Percentiles rank a stretch among this genome's conserved stretches.
These are phyloP conservation scores for Furcasterigmium furcatum DNA, from an alignment of 2,329 filamentous ascomycete species.

Conservation along the genomic window DNA sequence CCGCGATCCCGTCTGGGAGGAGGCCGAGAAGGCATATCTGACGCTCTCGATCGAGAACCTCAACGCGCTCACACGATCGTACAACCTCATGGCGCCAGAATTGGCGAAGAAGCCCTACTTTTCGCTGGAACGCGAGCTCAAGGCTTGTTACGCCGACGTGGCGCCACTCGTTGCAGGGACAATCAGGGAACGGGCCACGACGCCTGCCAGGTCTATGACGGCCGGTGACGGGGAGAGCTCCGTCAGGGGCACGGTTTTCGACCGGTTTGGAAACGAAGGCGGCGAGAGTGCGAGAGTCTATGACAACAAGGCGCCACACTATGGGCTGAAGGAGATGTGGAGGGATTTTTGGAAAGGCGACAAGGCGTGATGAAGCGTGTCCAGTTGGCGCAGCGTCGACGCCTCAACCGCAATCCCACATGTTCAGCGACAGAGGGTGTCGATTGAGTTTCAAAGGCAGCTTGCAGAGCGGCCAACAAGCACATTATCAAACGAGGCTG, in stretches of 20 bases:
- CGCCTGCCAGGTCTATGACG: slow-evolving; percentile 26
- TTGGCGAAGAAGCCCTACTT: slow-evolving; percentile 93
- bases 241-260: slow-evolving; percentile 52
- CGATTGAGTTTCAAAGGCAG: too few relatives aligned
- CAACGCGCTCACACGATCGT: slow-evolving; percentile 77
- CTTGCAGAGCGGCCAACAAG: too few relatives aligned
- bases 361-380: background rate
- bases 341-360: slow-evolving; percentile 61
- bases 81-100: slow-evolving; percentile 92
- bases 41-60: slow-evolving; percentile 72
- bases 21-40: slow-evolving; percentile 71
- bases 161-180: slow-evolving; percentile 71
- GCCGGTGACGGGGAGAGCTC: slow-evolving; percentile 26
- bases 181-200: slow-evolving; percentile 65
- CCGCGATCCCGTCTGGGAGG: slow-evolving; percentile 74
- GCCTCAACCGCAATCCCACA: too few relatives aligned
- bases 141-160: slow-evolving; percentile 79
- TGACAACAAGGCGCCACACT: slow-evolving; percentile 72
- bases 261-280: slow-evolving; percentile 51
- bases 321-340: slow-evolving; percentile 90
- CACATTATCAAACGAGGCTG: too few relatives aligned
- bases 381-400: too few relatives aligned
- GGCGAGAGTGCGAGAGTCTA: slow-evolving; percentile 56
- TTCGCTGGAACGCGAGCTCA: slow-evolving; percentile 76
- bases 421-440: too few relatives aligned